Conservation (phyloP, 441 rosid genomes). For the Populus hybrid region DNA sequence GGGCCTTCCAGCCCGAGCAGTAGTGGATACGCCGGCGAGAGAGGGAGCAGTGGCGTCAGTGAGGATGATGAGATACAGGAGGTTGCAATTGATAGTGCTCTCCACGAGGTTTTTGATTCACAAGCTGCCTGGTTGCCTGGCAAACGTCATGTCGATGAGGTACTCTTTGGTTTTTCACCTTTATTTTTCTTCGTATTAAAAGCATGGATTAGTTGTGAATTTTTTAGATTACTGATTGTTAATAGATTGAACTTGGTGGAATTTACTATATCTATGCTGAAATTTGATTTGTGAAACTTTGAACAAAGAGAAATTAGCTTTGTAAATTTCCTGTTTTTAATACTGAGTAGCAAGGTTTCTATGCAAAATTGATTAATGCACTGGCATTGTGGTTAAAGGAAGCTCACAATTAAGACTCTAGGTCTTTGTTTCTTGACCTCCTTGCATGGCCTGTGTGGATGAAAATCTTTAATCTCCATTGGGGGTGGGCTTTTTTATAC, state of each 20-base stretch:
- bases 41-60: conserved; percentile 69
- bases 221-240: not conserved
- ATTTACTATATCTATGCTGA: not conserved
- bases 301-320: not conserved
- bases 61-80: conserved; percentile 68
- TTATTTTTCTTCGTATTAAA: not conserved
- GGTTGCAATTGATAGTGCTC: conserved; percentile 32
- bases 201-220: not conserved
- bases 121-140: conserved; percentile 75
- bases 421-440: not conserved
- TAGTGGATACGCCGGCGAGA: conserved; percentile 92
- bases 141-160: conserved; percentile 92
- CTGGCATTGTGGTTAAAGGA: not conserved
- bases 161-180: conserved; percentile 17
- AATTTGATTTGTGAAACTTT: not conserved
- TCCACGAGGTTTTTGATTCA: conserved; percentile 34
- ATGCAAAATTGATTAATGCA: not conserved
- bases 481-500: not conserved
- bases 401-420: not conserved
- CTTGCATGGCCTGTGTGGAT: not conserved
- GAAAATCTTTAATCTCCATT: not conserved
- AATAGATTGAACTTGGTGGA: not conserved
- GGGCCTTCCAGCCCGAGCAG: conserved; percentile 77
- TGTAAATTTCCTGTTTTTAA: not conserved
- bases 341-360: not conserved